phyloP scores from a whole-genome alignment of 1,284 basidiomycete genomes.

The Cutaneotrichosporon sp. region DNA sequence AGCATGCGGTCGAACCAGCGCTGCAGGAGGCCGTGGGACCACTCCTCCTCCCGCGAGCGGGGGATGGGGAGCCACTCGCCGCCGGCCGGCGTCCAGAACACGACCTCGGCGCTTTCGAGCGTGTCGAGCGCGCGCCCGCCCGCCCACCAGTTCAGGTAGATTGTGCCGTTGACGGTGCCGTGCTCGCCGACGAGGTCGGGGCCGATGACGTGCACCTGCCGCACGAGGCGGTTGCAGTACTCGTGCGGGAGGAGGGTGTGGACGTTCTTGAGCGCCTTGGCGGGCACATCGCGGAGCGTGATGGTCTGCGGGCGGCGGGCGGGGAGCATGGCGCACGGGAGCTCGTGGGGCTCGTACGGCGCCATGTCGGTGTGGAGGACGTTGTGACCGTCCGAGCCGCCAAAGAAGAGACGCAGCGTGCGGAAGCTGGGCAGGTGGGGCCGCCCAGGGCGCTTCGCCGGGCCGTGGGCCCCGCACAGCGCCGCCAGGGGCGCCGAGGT shows the following conservation, averaged over 20 bases:
- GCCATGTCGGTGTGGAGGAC: slow-evolving; percentile 5
- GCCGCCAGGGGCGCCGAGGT: neutral
- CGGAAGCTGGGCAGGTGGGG: neutral
- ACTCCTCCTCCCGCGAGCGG: too few relatives aligned
- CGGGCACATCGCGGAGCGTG: neutral
- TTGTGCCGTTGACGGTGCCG: slow-evolving; percentile 5
- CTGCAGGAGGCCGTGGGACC: neutral
- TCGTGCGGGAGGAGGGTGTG: neutral
- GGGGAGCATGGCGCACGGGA: neutral
- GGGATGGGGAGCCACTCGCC: slow-evolving; percentile 8
- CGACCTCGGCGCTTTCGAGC: neutral
- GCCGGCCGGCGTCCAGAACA: neutral
- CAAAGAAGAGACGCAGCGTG: slow-evolving; percentile 5
- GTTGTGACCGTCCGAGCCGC: neutral
- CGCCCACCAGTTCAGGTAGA: slow-evolving; percentile 4
- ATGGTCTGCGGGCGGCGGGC: neutral
- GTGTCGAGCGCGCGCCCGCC: neutral
- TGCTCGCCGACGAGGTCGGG: neutral
- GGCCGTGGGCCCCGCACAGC: neutral
- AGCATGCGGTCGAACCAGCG: slow-evolving; percentile 11
- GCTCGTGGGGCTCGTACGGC: neutral
- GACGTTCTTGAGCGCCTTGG: neutral
- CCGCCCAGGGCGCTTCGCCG: too few relatives aligned
- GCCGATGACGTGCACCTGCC: slow-evolving; percentile 4
- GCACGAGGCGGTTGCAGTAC: neutral